Base-by-base conservation (phyloP, 164 flowering plant genomes). In the Macadamia integrifolia region DNA sequence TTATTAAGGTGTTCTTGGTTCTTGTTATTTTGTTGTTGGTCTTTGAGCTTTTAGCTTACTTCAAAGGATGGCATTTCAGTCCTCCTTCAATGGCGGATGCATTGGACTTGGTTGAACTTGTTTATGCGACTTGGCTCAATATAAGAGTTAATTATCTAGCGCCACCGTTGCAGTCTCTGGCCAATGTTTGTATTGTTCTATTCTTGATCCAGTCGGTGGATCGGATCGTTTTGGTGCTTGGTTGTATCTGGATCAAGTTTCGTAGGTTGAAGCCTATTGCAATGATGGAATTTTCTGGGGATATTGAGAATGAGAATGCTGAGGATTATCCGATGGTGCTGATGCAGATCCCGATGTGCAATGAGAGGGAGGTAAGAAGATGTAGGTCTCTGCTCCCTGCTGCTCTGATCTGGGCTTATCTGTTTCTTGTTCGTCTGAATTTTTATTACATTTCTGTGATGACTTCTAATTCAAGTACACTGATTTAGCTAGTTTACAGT, bases 271-370 rank as follows among this genome's bases (percentile, higher is more conserved):
- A 80, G 70, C 91, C 91, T 0, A 78, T 74, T 32, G 78, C 90
- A 6, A 53, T 43, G 8, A 58, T 76, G 73, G 83, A 77, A 69
- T 84, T 87, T 8, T 46, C 50, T 23, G 50, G 50, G 6, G 50
- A 46, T 46, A 46, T 46, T 9, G 50, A 46, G 9, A 46, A 46
- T 8, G 50, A 8, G 9, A 46, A 46, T 46, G 8, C 50, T 8
- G 8, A 46, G 50, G 50, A 46, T 46, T 46, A 46, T 11, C 50
- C 50, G 7, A 46, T 46, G 50, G 50, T 46, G 8, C 50, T 46
- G 66, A 76, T 86, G 52, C 93, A 88, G 80, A 86, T 88, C 9
- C 91, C 93, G 0, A 88, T 86, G 93, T 88, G 93, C 83, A 88
- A 88, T 58, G 93, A 87, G 83, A 83, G 79, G 85, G 93, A 88